Conservation (phyloP, 164 flowering plant genomes). For the Protea cynaroides region DNA sequence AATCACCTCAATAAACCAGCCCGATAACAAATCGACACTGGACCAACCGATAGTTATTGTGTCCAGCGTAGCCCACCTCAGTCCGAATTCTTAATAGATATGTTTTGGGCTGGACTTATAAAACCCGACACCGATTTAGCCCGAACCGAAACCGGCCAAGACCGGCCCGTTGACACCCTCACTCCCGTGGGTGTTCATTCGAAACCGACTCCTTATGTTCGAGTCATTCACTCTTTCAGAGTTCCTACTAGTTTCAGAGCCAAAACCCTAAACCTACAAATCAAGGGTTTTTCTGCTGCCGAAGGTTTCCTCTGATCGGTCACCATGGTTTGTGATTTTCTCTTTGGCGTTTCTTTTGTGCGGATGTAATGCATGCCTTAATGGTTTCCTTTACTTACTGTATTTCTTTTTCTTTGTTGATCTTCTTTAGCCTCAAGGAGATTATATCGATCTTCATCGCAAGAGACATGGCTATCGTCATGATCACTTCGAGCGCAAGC, state of each 20-base stretch:
- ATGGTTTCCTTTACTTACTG: neutral
- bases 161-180: too few species aligned
- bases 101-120: too few species aligned
- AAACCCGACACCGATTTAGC: too few species aligned
- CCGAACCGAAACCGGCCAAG: too few species aligned
- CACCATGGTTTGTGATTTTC: constrained; percentile 6
- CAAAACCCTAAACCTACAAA: neutral
- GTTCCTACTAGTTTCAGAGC: neutral
- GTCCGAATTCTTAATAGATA: too few species aligned
- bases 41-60: too few species aligned
- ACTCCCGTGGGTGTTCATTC: too few species aligned
- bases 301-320: neutral
- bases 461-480: constrained; percentile 86
- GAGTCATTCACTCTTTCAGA: too few species aligned
- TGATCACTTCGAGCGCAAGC: constrained; percentile 88
- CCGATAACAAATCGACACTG: too few species aligned
- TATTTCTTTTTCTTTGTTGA: neutral
- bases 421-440: constrained; percentile 82
- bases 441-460: constrained; percentile 82
- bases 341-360: neutral
- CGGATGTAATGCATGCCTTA: neutral
- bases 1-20: too few species aligned
- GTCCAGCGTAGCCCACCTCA: too few species aligned
- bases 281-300: neutral
- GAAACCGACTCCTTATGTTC: too few species aligned